phyloP scores from a whole-genome alignment of 345 rosid genomes.

The Populus deltoides region DNA sequence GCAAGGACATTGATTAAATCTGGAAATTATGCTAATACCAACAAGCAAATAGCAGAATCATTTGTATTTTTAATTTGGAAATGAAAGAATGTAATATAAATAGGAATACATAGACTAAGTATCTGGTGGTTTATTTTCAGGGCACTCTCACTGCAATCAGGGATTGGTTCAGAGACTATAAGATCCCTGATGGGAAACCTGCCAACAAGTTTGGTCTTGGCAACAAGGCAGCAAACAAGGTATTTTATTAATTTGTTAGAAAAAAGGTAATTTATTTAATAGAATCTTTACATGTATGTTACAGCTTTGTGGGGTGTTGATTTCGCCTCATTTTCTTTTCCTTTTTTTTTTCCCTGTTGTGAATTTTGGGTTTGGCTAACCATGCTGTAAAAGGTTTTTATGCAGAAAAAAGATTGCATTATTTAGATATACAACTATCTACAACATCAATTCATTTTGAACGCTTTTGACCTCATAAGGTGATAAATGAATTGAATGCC shows the following conservation, averaged over 20 bases:
- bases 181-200: constrained; percentile 96
- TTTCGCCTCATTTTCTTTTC: not conserved
- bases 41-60: too few species aligned
- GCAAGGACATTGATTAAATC: not conserved
- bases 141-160: constrained; percentile 84
- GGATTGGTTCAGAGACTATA: constrained; percentile 97
- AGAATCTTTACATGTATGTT: not conserved
- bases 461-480: not conserved
- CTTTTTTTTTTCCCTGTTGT: not conserved
- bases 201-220: constrained; percentile 97
- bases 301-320: not conserved
- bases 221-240: constrained; percentile 87
- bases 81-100: not conserved
- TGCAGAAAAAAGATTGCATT: not conserved
- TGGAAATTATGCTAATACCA: not conserved
- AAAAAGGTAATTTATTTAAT: too few species aligned
- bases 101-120: not conserved
- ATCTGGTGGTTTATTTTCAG: constrained; percentile 37
- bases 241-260: constrained; percentile 8
- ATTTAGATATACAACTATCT: not conserved
- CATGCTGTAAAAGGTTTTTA: not conserved
- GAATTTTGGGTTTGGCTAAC: not conserved
- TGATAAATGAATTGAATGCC: not conserved
- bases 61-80: not conserved
- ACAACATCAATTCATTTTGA: not conserved